A percentile compares a stretch with the other conserved stretches of the same genome.
Evolutionary conservation across 257 asterid genomes (phyloP).

Genomic region (Coffea canephora): DNA sequence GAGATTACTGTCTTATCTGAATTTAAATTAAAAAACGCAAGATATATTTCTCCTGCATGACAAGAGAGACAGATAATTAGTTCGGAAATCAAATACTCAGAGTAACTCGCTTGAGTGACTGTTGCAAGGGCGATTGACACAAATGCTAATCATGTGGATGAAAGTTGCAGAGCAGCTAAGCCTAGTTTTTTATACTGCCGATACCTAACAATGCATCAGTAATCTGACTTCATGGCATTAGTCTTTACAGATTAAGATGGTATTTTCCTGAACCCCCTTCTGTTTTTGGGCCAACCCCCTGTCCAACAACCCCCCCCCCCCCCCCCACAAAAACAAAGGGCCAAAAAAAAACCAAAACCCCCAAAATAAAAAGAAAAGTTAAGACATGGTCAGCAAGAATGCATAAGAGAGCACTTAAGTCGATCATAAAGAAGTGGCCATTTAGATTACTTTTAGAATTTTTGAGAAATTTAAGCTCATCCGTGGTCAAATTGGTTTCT

Average conservation of each 20-base stretch:
- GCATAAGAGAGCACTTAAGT: background rate
- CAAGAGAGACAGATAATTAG: background rate
- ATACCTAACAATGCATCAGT: background rate
- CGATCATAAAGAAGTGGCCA: no score
- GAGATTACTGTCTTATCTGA: constrained; percentile 35
- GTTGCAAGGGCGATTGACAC: background rate
- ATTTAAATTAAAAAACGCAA: constrained; percentile 77
- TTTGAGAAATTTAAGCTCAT: background rate
- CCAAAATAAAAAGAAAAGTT: background rate
- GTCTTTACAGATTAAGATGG: background rate
- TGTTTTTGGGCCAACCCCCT: background rate
- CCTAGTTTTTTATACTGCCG: background rate
- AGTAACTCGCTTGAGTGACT: background rate
- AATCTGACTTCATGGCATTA: background rate
- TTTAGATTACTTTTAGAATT: background rate
- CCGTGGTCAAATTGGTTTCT: background rate
- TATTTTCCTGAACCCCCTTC: background rate
- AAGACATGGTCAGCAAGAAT: background rate
- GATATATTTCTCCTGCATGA: constrained; percentile 64
- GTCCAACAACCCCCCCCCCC: no score
- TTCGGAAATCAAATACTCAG: background rate
- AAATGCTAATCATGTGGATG: background rate
- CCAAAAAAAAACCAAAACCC: no score
- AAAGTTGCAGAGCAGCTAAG: background rate
- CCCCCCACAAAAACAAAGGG: no score